Conservation (phyloP, 179 eudicot genomes). For the Silene vulgaris region DNA sequence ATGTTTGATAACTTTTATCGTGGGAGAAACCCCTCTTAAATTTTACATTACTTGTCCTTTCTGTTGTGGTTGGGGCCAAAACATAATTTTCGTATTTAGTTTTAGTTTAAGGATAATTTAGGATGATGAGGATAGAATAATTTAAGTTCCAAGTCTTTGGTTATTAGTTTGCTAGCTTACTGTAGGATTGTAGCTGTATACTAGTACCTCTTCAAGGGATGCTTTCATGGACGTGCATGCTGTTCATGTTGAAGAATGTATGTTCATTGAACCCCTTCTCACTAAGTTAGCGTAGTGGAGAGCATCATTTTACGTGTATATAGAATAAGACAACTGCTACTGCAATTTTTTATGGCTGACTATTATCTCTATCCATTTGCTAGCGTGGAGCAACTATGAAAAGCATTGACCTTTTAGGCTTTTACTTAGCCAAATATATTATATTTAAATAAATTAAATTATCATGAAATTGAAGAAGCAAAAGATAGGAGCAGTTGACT, state of each 20-base stretch:
- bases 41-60: neutral
- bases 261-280: neutral
- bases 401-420: conserved; percentile 14
- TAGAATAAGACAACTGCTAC: neutral
- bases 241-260: neutral
- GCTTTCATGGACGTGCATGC: conserved; percentile 23
- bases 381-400: conserved; percentile 20
- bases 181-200: conserved; percentile 13
- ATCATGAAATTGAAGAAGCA: neutral
- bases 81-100: neutral
- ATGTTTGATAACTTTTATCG: neutral
- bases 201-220: conserved; percentile 3
- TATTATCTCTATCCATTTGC: conserved; percentile 19
- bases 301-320: conserved; percentile 10
- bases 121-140: neutral
- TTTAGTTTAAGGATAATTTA: conserved; percentile 13
- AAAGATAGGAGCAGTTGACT: conserved; percentile 17
- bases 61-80: neutral
- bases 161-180: neutral
- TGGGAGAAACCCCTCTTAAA: neutral
- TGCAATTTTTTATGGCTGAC: conserved; percentile 1
- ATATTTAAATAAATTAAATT: neutral
- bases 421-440: conserved; percentile 2
- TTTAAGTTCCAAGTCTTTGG: neutral
- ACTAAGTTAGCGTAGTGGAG: conserved; percentile 12